A percentile compares a stretch with the other conserved stretches of the same genome.
phyloP scores from a whole-genome alignment of 2,329 filamentous ascomycete species.

The Ceratocystis alfenasii region DNA sequence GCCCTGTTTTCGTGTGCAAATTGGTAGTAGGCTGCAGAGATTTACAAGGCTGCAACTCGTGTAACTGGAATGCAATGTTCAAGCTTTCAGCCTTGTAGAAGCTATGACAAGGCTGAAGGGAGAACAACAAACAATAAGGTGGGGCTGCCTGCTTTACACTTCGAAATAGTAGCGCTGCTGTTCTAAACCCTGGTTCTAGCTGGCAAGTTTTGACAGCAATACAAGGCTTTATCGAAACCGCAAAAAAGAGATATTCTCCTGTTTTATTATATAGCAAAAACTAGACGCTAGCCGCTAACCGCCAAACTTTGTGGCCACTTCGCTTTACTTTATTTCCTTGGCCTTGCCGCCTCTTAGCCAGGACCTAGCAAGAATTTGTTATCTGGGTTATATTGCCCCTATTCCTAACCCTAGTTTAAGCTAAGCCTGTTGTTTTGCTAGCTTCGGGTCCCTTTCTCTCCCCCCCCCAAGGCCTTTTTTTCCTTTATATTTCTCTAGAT shows the following conservation, averaged over 20 bases:
- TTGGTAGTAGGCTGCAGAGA: background rate
- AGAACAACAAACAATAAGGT: background rate
- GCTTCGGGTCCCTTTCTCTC: background rate
- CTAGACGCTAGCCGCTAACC: too few relatives aligned
- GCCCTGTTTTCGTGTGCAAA: background rate
- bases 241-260: too few relatives aligned
- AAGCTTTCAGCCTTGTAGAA: background rate
- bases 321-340: too few relatives aligned
- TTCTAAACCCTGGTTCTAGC: too few relatives aligned
- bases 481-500: background rate
- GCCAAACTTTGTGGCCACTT: too few relatives aligned
- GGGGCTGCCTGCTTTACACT: background rate
- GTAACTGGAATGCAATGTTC: background rate
- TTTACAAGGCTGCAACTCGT: background rate
- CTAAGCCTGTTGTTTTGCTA: background rate
- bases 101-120: conserved; percentile 7
- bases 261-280: too few relatives aligned
- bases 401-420: conserved; percentile 1
- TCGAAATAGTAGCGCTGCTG: background rate
- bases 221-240: too few relatives aligned
- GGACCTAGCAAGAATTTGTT: background rate
- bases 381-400: background rate
- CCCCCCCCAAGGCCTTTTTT: background rate
- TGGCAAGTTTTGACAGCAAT: too few relatives aligned
- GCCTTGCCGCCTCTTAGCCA: background rate